Base-by-base conservation (phyloP, 495 filamentous ascomycete genomes). In the Articulospora tetracladia region DNA sequence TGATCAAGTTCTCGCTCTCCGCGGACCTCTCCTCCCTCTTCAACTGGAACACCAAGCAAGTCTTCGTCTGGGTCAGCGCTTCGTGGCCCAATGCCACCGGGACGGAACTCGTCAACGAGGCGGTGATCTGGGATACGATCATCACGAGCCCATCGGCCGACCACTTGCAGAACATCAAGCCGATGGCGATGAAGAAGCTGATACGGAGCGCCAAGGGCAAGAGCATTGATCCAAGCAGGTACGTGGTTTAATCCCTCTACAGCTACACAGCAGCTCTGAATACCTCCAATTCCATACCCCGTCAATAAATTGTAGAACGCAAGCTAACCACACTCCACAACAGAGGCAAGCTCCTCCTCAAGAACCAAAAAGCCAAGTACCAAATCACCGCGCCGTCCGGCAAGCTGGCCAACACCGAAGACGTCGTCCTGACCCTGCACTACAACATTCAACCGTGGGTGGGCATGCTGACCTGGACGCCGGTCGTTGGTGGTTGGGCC, bases 1-100 rank as follows among this genome's bases (percentile, higher is more conserved):
- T 93, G 67, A 87, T 98, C 71, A 88, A 86, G 66, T 98, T 98
- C 80, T 89, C 93, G 66, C 84, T 98, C 22, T 87, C 96, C 63
- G 76, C 77, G 36, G 93, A 98, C 75, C 83, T 98, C 53, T 84
- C 85, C 57, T 86, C 88, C 26, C 87, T 99, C 68, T 97, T 97
- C 85, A 96, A 89, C 74, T 99, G 95, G 95, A 99, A 99, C 78
- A 99, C 94, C n/a, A 99, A 99, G 74, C 92, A 97, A 74, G 74
- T 98, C 66, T 99, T 98, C 76, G 84, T 95, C 73, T 98, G 94
- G 81, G 84, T 98, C 50, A 90, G 89, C 52, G 92, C 93, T 32
- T 84, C 85, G 24, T 98, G 93, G 81, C 88, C 92, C 53, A 80
- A 84, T 23, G 66, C 72, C 58, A 70, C 71, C 59, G 39, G 57